Conservation (phyloP, 1,284 basidiomycete genomes). For the Sporisorium sorghi region DNA sequence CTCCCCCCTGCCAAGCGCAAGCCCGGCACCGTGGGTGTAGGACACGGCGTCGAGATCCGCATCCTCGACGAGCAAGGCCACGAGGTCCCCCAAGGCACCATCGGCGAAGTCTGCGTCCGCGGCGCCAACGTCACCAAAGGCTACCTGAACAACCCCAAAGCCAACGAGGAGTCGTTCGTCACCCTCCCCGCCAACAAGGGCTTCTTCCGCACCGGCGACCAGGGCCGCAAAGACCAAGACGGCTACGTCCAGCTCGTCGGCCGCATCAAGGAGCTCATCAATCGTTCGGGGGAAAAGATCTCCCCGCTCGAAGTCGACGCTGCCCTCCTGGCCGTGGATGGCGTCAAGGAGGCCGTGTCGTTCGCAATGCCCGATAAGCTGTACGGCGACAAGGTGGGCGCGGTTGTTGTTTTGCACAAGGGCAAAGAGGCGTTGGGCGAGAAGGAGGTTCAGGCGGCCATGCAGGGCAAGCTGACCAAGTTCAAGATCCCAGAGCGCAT, state of each 20-base stretch:
- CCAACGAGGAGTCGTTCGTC: constrained; percentile 69
- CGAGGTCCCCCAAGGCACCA: constrained; percentile 68
- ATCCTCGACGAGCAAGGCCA: constrained; percentile 70
- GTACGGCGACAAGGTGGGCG: constrained; percentile 70
- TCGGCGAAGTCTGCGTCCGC: constrained; percentile 72
- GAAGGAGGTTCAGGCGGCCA: constrained; percentile 54
- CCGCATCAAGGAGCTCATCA: constrained; percentile 69
- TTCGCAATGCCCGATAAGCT: constrained; percentile 70
- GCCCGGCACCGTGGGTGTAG: constrained; percentile 72
- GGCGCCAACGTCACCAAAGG: constrained; percentile 72
- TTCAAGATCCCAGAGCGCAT: constrained; percentile 70
- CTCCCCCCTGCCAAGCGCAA: constrained; percentile 69
- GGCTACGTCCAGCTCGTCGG: constrained; percentile 74
- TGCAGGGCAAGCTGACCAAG: constrained; percentile 65
- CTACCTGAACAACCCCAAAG: constrained; percentile 72
- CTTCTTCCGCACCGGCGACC: constrained; percentile 76
- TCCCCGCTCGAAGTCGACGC: constrained; percentile 76
- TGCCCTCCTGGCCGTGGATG: constrained; percentile 72
- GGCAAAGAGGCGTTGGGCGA: constrained; percentile 46
- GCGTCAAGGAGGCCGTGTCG: constrained; percentile 73
- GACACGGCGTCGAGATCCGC: constrained; percentile 71
- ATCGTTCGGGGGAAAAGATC: constrained; percentile 76
- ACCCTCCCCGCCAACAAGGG: constrained; percentile 69
- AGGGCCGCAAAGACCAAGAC: constrained; percentile 75
- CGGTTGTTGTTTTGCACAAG: constrained; percentile 66